Percentiles rank a stretch among this genome's conserved stretches.
These are phyloP conservation scores for Aspergillus brunneoviolaceus DNA, from an alignment of 2,329 filamentous ascomycete genomes.

Conservation along the genomic window DNA sequence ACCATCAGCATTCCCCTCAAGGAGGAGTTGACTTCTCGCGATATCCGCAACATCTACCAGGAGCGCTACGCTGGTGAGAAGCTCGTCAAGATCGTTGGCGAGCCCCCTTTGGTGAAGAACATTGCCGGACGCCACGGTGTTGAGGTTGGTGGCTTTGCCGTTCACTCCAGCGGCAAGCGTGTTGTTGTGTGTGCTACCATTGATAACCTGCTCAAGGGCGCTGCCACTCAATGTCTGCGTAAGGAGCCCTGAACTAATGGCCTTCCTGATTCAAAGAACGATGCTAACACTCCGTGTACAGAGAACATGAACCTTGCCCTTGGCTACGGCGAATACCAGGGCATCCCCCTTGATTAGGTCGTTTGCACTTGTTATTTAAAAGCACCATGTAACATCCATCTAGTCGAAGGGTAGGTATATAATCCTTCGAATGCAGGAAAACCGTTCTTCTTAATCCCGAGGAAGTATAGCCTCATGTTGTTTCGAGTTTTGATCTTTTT, in stretches of 20 bases:
- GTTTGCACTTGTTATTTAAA: slow-evolving; percentile 12
- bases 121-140: slow-evolving; percentile 84
- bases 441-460: slow-evolving; percentile 13
- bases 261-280: neutral
- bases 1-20: slow-evolving; percentile 87
- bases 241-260: slow-evolving; percentile 46
- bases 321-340: slow-evolving; percentile 84
- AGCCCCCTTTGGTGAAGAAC: slow-evolving; percentile 79
- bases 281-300: slow-evolving; percentile 32
- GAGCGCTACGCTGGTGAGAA: slow-evolving; percentile 95
- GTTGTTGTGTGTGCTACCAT: slow-evolving; percentile 94
- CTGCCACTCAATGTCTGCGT: slow-evolving; percentile 89
- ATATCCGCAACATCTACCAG: slow-evolving; percentile 92
- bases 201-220: slow-evolving; percentile 91
- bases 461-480: slow-evolving; percentile 12
- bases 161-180: slow-evolving; percentile 82
- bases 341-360: slow-evolving; percentile 64
- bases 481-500: slow-evolving; percentile 11
- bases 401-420: slow-evolving; percentile 20
- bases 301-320: slow-evolving; percentile 95
- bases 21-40: slow-evolving; percentile 81
- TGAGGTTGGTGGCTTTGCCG: slow-evolving; percentile 94
- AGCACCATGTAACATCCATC: slow-evolving; percentile 19
- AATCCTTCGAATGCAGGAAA: slow-evolving; percentile 10
- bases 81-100: slow-evolving; percentile 87